Base-by-base conservation (phyloP, 495 filamentous ascomycete species). In the Rhizodiscina lignyota region DNA sequence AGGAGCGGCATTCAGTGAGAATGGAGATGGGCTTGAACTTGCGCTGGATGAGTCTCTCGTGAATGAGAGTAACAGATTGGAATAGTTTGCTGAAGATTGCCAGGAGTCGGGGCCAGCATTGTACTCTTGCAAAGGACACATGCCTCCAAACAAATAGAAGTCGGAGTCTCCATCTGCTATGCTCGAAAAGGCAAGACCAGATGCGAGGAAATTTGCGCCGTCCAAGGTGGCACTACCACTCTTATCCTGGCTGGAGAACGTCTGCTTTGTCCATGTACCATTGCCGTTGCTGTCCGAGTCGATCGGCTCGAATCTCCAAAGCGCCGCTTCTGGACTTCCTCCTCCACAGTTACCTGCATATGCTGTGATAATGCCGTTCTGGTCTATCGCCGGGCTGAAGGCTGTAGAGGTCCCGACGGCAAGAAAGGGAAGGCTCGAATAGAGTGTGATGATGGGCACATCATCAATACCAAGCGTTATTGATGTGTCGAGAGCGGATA, bases 121-220 rank as follows among this genome's bases (percentile, higher is more conserved):
- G 8, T 27, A 8, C 30, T 32, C 30, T 6, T 10, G 8, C 17
- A 54, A 62, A 0, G 83, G 80, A 48, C 85, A 94, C 85, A 92
- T 89, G 32, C 85, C 85, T 23, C 82, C 85, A 59, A 89, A 92
- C 33, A 76, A 49, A 48, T 80, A 92, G 22, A 83, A 58, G n/a
- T 53, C 50, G 22, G 47, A 56, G 44, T 60, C 61, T 42, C 65
- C 48, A 58, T 70, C 61, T 5, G 67, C 53, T 11, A 66, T 61
- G 1, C 61, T 50, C 3, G 79, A 75, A 58, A 82, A 94, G 21
- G 67, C 57, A 37, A 89, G 67, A 15, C 70, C 69, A 12, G 61
- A 61, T 0, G 74, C 71, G 16, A 92, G 66, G 46, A 72, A 79
- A 38, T 77, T 73, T 4, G 79, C 64, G n/a, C 67, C 71, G 28